Base-by-base conservation (phyloP, 192 early-diverging fungal genomes). In the Spizellomyces punctatus region DNA sequence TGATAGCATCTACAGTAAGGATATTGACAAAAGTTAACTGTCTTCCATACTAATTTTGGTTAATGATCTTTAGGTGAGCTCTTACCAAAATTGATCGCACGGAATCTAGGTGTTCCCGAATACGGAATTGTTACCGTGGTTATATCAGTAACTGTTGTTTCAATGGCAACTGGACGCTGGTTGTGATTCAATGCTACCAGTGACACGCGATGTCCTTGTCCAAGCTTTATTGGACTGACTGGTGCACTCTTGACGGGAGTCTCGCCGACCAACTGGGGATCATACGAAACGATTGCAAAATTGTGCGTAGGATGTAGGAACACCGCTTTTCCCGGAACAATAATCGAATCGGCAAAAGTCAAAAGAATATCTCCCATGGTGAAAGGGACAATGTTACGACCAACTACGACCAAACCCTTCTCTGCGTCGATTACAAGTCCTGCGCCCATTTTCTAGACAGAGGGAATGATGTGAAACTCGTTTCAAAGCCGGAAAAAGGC, bases 281-380 rank as follows among this genome's bases (percentile, higher is more conserved):
- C 90, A 71, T 94, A 98, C 44, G 86, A 86, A 10, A 98, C 44
- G 45, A 98, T 83, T 2, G 90, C 89, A 82, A 92, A 92, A 82
- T 95, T 96, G 71, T 95, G 91, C 1, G 89, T 89, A 1, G 95
- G 96, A 64, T 98, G 96, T 49, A 93, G 58, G 67, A 92, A 94
- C 6, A 90, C 69, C 50, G 95, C 78, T 66, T 87, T 88, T 17
- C 87, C 96, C 0, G 94, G 95, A 66, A 98, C 90, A 50, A 92
- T 89, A n/a, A 94, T 88, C 43, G 89, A 89, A 71, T 95, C 91
- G 50, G 90, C 94, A 76, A 98, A 89, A 0, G 92, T 93, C 45
- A 98, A 79, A 48, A 84, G 83, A 41, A 95, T 82, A 62, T 95
- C 92, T 42, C 94, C 91, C 57, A 94, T 76, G 42, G 81, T 84